phyloP scores from a whole-genome alignment of 106 monocot genomes.

The Dendrobium nobile region DNA sequence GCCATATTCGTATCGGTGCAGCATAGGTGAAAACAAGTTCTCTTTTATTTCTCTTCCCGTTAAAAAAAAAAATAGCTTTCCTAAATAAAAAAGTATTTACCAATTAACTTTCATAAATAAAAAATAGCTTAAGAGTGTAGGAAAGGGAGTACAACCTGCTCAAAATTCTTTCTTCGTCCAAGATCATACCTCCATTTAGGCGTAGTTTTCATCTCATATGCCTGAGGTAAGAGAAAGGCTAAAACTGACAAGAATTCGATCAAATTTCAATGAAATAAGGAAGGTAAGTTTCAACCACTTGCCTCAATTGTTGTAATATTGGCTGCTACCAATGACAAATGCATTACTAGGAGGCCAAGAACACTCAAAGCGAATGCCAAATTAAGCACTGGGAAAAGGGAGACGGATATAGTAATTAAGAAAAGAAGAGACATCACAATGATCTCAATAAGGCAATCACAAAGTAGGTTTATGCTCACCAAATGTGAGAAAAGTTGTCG shows the following conservation, averaged over 20 bases:
- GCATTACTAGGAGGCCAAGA: conserved; percentile 87
- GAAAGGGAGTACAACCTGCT: conserved; percentile 39
- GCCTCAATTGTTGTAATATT: conserved; percentile 92
- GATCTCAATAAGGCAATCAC: background rate
- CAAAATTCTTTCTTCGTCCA: conserved; percentile 76
- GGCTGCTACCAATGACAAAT: conserved; percentile 67
- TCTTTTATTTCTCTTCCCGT: too few species aligned
- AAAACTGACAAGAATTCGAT: background rate
- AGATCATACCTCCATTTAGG: conserved; percentile 88
- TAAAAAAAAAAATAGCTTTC: too few species aligned
- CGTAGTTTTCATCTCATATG: conserved; percentile 85
- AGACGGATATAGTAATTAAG: background rate
- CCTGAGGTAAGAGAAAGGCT: conserved; percentile 28
- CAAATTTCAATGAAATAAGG: background rate
- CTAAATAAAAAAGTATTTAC: too few species aligned
- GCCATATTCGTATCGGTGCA: too few species aligned
- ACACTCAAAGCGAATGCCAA: conserved; percentile 87
- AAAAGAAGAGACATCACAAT: background rate
- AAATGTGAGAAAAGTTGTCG: conserved; percentile 83
- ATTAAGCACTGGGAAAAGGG: conserved; percentile 47
- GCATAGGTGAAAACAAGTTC: too few species aligned
- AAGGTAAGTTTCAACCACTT: conserved; percentile 12
- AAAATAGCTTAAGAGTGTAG: background rate
- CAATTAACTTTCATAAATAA: too few species aligned
- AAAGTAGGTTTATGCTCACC: conserved; percentile 28